These are phyloP conservation scores for Fusarium nematophilum DNA, from an alignment of 2,329 filamentous ascomycete genomes.

Conservation along the genomic window DNA sequence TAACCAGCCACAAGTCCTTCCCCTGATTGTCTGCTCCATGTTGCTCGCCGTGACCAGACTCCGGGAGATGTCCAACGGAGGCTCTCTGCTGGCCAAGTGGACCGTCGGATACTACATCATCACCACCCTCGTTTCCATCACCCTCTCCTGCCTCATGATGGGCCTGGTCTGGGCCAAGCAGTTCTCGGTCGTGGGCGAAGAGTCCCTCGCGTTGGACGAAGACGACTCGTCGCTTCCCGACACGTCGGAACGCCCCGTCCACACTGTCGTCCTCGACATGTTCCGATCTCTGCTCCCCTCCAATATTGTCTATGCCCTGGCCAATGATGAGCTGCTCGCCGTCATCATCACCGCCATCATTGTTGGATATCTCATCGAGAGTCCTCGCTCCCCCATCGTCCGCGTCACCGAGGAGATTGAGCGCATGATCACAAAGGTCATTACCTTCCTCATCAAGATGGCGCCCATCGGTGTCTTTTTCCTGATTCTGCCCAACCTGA, in stretches of 20 bases:
- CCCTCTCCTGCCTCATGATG: slow-evolving; percentile 58
- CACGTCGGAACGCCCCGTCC: slow-evolving; percentile 50
- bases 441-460: slow-evolving; percentile 60
- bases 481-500: slow-evolving; percentile 63
- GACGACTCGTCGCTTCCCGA: slow-evolving; percentile 27
- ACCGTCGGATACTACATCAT: slow-evolving; percentile 62
- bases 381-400: slow-evolving; percentile 51
- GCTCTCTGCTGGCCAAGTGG: slow-evolving; percentile 58
- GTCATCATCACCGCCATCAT: slow-evolving; percentile 60
- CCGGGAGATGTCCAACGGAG: slow-evolving; percentile 57
- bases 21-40: slow-evolving; percentile 64
- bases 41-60: slow-evolving; percentile 62
- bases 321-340: slow-evolving; percentile 58
- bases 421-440: slow-evolving; percentile 57
- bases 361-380: slow-evolving; percentile 59
- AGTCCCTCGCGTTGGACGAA: slow-evolving; percentile 42
- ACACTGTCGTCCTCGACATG: slow-evolving; percentile 59
- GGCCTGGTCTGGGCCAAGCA: slow-evolving; percentile 59
- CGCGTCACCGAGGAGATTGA: slow-evolving; percentile 60
- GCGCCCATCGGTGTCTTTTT: slow-evolving; percentile 66
- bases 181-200: slow-evolving; percentile 53
- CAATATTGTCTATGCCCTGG: slow-evolving; percentile 61
- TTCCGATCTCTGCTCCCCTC: slow-evolving; percentile 61
- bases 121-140: slow-evolving; percentile 62
- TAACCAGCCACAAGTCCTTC: slow-evolving; percentile 54